A percentile compares a stretch with the other conserved stretches of the same genome.
Conservation (phyloP, 495 filamentous ascomycete species). For the Penicillium odoratum region DNA sequence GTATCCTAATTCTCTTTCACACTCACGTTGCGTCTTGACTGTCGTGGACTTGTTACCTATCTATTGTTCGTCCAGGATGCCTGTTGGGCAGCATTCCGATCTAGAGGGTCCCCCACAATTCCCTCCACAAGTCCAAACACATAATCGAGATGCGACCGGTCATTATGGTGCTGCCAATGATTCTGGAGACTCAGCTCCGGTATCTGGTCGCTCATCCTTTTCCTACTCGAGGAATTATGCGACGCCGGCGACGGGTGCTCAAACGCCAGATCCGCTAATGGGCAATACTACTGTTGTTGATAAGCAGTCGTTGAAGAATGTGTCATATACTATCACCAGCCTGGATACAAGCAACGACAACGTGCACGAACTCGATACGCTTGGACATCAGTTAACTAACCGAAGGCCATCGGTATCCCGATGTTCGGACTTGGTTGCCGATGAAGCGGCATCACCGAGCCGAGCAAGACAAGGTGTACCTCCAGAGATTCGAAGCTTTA, state of each 20-base stretch:
- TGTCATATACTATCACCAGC: conserved; percentile 15
- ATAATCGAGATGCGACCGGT: not conserved
- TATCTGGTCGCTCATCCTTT: conserved; percentile 24
- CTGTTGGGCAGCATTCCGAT: conserved; percentile 13
- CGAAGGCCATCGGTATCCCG: conserved; percentile 23
- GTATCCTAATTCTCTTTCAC: not conserved
- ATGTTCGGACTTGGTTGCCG: conserved; percentile 10
- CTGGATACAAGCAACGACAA: conserved; percentile 14
- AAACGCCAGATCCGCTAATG: conserved; percentile 28
- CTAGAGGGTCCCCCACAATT: conserved; percentile 14
- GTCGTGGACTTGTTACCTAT: not conserved
- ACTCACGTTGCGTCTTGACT: not conserved
- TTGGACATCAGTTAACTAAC: conserved; percentile 19
- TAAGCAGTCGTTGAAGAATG: conserved; percentile 18
- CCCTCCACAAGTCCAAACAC: conserved; percentile 11
- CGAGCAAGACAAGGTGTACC: conserved; percentile 26
- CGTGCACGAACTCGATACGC: conserved; percentile 15
- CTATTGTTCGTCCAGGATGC: conserved; percentile 11
- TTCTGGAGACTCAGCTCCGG: conserved; percentile 16
- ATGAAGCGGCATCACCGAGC: conserved; percentile 21
- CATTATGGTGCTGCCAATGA: not conserved
- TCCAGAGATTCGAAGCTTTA: conserved; percentile 22
- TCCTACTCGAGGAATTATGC: conserved; percentile 20
- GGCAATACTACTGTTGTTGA: conserved; percentile 14
- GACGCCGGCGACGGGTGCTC: conserved; percentile 26